Conservation (phyloP, 2,329 filamentous ascomycete genomes). For the Furcasterigmium furcatum region DNA sequence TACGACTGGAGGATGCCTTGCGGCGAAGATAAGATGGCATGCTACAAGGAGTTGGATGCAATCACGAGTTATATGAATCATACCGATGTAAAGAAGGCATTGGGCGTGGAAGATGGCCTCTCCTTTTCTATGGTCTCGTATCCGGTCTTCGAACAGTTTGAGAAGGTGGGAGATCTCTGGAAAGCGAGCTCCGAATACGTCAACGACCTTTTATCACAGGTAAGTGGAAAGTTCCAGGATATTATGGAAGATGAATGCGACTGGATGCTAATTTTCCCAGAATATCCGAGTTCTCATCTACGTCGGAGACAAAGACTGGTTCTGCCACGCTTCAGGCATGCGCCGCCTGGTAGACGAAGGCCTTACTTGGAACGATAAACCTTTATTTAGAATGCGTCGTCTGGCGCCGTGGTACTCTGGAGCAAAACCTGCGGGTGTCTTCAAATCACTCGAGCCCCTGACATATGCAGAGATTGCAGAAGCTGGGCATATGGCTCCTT, state of each 20-base stretch:
- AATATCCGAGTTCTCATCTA: constrained; percentile 2
- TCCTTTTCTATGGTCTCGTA: neutral
- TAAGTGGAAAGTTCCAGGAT: too few relatives aligned
- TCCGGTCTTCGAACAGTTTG: neutral
- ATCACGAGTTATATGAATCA: neutral
- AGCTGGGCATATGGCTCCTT: constrained; percentile 4
- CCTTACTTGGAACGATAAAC: constrained; percentile 1
- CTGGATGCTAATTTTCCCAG: neutral
- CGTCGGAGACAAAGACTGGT: constrained; percentile 5
- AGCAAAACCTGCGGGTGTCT: neutral
- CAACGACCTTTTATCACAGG: neutral
- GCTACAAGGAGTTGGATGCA: neutral
- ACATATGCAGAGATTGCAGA: constrained; percentile 5
- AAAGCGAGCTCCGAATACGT: constrained; percentile 2
- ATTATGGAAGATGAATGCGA: too few relatives aligned
- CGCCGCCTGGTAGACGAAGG: constrained; percentile 2
- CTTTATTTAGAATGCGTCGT: constrained; percentile 3
- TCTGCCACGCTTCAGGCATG: constrained; percentile 6
- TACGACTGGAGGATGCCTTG: constrained; percentile 3
- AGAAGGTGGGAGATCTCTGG: constrained; percentile 3
- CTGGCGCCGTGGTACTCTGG: constrained; percentile 2
- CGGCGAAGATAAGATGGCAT: neutral
- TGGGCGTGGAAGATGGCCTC: neutral
- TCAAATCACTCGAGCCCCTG: neutral
- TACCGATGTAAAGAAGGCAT: neutral